Evolutionary conservation across 345 rosid species (phyloP).

Genomic region (Turritis glabra): DNA sequence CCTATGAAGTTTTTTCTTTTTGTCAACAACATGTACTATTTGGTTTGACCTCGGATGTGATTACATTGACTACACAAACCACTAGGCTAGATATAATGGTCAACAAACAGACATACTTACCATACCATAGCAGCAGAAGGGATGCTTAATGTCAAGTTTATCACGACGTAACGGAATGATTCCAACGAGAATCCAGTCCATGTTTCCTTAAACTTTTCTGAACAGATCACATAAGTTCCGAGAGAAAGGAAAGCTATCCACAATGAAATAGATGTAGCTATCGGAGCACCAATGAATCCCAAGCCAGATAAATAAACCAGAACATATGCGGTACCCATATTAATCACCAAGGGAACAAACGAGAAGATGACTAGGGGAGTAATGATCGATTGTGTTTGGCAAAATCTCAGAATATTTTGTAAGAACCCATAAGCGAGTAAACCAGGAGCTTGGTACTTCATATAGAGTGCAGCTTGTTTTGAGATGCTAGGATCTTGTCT

Average conservation of each 20-base stretch:
- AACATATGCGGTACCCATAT: constrained; percentile 48
- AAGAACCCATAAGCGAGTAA: constrained; percentile 63
- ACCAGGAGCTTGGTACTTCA: constrained; percentile 64
- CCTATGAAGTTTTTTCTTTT: background rate
- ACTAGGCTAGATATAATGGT: background rate
- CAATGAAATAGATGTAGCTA: constrained; percentile 67
- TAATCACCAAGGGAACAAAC: constrained; percentile 46
- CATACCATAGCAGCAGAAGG: constrained; percentile 83
- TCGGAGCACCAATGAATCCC: constrained; percentile 68
- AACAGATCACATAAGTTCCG: constrained; percentile 46
- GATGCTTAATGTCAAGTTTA: constrained; percentile 54
- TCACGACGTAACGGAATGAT: constrained; percentile 38
- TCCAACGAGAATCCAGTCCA: constrained; percentile 61
- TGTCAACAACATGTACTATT: background rate
- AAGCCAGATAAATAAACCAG: constrained; percentile 47
- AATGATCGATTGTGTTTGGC: constrained; percentile 71
- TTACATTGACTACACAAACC: background rate
- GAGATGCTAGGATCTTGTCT: constrained; percentile 63
- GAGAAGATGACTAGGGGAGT: constrained; percentile 52
- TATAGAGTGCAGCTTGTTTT: constrained; percentile 54
- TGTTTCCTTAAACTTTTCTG: constrained; percentile 50
- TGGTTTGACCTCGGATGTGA: background rate
- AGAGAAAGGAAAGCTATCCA: constrained; percentile 56
- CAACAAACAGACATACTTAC: constrained; percentile 50
- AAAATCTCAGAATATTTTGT: constrained; percentile 72